Evolutionary conservation across 1,284 basidiomycete species (phyloP).

Genomic region (Ceraceosorus guamensis): DNA sequence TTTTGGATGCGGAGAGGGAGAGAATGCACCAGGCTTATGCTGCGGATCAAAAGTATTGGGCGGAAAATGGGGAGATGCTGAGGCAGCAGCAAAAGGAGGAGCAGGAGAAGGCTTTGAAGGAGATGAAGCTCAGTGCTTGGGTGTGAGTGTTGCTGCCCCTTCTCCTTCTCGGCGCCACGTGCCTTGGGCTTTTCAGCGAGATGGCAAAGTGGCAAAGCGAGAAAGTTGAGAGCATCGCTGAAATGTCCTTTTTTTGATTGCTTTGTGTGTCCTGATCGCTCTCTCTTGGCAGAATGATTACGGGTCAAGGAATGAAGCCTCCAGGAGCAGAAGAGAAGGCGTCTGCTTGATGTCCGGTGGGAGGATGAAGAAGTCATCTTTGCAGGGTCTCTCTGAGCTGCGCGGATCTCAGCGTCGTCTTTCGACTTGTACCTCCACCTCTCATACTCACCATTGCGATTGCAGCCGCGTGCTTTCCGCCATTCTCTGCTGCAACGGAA

Average conservation of each 20-base stretch:
- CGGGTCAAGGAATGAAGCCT: constrained; percentile 10
- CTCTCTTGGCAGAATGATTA: too few relatives aligned
- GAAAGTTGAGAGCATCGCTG: neutral
- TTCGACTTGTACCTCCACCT: neutral
- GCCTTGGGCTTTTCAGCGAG: neutral
- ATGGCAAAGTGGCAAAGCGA: neutral
- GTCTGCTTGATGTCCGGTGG: neutral
- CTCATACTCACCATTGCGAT: neutral
- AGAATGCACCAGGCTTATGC: constrained; percentile 76
- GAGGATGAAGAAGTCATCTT: neutral
- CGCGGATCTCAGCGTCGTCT: neutral
- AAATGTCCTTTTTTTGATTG: constrained; percentile 1
- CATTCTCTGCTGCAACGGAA: constrained; percentile 1
- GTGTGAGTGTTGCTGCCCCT: neutral
- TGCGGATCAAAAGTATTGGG: constrained; percentile 81
- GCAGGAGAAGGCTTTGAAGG: constrained; percentile 64
- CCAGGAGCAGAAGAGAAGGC: constrained; percentile 4
- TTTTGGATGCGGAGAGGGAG: constrained; percentile 79
- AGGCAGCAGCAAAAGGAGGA: constrained; percentile 73
- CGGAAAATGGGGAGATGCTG: constrained; percentile 71
- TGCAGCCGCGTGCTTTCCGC: neutral
- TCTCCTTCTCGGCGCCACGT: neutral
- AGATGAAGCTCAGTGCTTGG: constrained; percentile 48
- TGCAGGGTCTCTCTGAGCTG: neutral
- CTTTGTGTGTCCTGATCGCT: neutral